Evolutionary conservation across 1,284 basidiomycete genomes (phyloP).

Genomic region (Pyrrhoderma noxium): DNA sequence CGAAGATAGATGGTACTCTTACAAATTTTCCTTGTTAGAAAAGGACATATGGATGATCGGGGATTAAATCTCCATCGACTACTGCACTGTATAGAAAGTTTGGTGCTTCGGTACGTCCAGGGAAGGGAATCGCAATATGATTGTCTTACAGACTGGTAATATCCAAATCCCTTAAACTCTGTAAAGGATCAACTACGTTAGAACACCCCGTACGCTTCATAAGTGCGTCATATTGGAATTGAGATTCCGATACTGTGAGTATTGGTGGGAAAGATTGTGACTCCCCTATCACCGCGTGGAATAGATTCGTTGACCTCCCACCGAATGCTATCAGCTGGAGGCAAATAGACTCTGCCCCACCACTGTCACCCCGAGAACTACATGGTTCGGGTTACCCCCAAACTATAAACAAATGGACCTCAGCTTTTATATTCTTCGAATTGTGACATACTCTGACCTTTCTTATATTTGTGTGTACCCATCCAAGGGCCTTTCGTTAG

Average conservation of each 20-base stretch:
- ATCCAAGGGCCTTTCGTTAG: constrained; percentile 50
- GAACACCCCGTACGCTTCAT: constrained; percentile 18
- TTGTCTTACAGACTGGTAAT: constrained; percentile 18
- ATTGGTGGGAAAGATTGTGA: constrained; percentile 22
- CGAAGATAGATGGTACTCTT: constrained; percentile 21
- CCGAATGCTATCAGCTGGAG: constrained; percentile 50
- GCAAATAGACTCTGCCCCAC: constrained; percentile 48
- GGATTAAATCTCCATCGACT: constrained; percentile 20
- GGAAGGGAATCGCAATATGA: constrained; percentile 18
- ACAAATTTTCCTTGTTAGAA: constrained; percentile 20
- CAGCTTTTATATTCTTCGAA: background rate
- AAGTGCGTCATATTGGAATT: constrained; percentile 21
- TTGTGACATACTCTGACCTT: constrained; percentile 18
- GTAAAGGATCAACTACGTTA: constrained; percentile 14
- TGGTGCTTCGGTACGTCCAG: constrained; percentile 15
- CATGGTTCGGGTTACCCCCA: constrained; percentile 49
- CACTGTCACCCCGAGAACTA: constrained; percentile 62
- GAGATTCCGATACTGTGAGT: constrained; percentile 18
- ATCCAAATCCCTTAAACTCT: constrained; percentile 18
- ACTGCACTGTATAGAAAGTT: constrained; percentile 19
- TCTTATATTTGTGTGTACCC: constrained; percentile 49
- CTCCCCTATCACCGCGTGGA: constrained; percentile 20
- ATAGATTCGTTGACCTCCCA: constrained; percentile 28
- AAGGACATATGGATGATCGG: constrained; percentile 18
- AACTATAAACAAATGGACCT: constrained; percentile 40